These are phyloP conservation scores for Protostelium mycophagum DNA, from an alignment of 78 protist species.

Conservation along the genomic window DNA sequence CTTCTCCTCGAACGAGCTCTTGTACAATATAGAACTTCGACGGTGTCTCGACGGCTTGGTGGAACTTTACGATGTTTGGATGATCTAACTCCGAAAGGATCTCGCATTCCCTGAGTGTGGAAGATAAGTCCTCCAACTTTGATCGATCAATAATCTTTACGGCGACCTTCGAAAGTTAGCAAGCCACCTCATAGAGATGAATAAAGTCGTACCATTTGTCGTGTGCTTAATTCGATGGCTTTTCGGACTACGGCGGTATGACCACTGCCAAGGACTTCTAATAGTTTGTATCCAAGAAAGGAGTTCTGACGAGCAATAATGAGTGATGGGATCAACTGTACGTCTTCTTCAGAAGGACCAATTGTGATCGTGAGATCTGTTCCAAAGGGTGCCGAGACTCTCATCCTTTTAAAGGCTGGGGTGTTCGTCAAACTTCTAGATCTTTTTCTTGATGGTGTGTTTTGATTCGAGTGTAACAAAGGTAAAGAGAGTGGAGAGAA, in stretches of 20 bases:
- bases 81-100: not conserved
- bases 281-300: not conserved
- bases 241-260: not conserved
- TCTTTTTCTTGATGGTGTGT: too few species aligned
- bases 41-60: not conserved
- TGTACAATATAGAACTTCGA: not conserved
- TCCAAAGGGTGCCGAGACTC: too few species aligned
- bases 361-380: too few species aligned
- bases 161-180: not conserved
- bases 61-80: not conserved
- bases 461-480: too few species aligned
- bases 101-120: not conserved
- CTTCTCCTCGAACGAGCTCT: not conserved
- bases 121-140: not conserved
- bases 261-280: not conserved
- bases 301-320: not conserved
- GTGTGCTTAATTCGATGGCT: not conserved
- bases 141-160: not conserved
- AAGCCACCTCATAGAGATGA: not conserved
- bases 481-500: too few species aligned
- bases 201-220: not conserved
- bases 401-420: too few species aligned
- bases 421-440: too few species aligned
- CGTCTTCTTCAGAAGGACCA: too few species aligned
- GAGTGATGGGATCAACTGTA: too few species aligned